Evolutionary conservation across 768 basidiomycete genomes (phyloP), one percentile per base, ranked within the genome.

Genomic region (Lactarius quietus): DNA sequence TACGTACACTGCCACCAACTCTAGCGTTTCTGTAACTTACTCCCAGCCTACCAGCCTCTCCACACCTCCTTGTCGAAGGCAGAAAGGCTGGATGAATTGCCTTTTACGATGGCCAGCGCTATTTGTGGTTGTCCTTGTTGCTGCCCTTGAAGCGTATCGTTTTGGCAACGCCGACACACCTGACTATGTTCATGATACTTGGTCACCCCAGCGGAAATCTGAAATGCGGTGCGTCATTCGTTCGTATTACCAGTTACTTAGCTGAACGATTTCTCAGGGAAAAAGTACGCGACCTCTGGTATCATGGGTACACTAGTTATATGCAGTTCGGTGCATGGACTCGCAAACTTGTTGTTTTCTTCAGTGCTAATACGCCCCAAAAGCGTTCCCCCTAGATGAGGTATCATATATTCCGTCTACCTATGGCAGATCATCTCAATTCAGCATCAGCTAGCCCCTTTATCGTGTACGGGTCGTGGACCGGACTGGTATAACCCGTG

Each of bases 351-450:
- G 45, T 29, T 57, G 41, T 45, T 57, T 35, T 57, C 31, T 28
- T 59, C 51, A 31, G 62, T 35, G 52, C 64, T 62, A n/a, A 64
- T 59, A 29, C 66, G 57, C 68, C 18, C 59, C 29, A 48, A 10
- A 67, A 91, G 91, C 90, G n/a, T 93, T 92, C 71, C 92, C 92
- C 23, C 75, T 89, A 72, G 92, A 93, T 69, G 92, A 93, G 84
- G 91, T 92, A 73, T 64, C 67, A 54, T 35, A 55, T 55, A 9
- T 41, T 51, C 20, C 29, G 60, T 68, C 70, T 57, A 63, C 59
- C 20, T 3, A 39, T 45, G 39, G 54, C 45, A 59, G 60, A 14
- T 41, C 56, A 64, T 43, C 52, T 59, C 35, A 61, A 39, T 64
- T 45, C 20, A 17, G 23, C 18, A 45, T 12, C 69, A 98, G 89